Evolutionary conservation across 768 basidiomycete genomes (phyloP).

Genomic region (Kwoniella heveanensis): DNA sequence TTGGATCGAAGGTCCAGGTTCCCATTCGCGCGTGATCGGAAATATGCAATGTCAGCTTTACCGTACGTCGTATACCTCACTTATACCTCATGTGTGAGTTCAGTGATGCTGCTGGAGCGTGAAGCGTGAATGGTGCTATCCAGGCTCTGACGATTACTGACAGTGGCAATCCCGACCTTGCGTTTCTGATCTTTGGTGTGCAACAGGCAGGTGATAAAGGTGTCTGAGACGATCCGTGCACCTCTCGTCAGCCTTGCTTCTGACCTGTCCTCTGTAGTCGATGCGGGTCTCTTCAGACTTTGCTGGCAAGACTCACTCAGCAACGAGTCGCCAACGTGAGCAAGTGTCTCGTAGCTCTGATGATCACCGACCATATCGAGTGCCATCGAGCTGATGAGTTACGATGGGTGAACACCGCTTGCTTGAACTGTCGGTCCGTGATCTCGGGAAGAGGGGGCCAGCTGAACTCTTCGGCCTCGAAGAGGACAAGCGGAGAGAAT

Average conservation of each 20-base stretch:
- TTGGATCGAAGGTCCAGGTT: slow-evolving; percentile 8
- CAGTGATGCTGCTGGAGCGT: neutral
- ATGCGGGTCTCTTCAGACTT: neutral
- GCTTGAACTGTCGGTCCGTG: slow-evolving; percentile 13
- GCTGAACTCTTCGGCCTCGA: slow-evolving; percentile 17
- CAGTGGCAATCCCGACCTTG: slow-evolving; percentile 3
- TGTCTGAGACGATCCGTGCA: neutral
- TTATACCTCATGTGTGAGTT: too few species aligned
- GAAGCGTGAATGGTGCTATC: neutral
- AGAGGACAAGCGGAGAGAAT: slow-evolving; percentile 4
- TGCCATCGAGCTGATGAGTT: slow-evolving; percentile 7
- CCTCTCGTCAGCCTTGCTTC: neutral
- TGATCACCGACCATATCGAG: neutral
- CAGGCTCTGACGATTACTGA: too few species aligned
- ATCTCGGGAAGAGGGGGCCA: slow-evolving; percentile 34
- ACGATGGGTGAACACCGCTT: slow-evolving; percentile 35
- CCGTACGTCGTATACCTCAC: too few species aligned
- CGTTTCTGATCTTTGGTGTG: slow-evolving; percentile 2
- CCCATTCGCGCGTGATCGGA: neutral
- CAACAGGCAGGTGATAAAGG: slow-evolving; percentile 17
- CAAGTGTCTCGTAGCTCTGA: slow-evolving; percentile 36
- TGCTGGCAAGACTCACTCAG: slow-evolving; percentile 17
- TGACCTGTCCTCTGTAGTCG: neutral
- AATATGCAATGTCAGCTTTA: neutral
- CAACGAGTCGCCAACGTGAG: slow-evolving; percentile 41